Conservation (phyloP, 148 eudicot genomes). For the Pharnaceum exiguum region DNA sequence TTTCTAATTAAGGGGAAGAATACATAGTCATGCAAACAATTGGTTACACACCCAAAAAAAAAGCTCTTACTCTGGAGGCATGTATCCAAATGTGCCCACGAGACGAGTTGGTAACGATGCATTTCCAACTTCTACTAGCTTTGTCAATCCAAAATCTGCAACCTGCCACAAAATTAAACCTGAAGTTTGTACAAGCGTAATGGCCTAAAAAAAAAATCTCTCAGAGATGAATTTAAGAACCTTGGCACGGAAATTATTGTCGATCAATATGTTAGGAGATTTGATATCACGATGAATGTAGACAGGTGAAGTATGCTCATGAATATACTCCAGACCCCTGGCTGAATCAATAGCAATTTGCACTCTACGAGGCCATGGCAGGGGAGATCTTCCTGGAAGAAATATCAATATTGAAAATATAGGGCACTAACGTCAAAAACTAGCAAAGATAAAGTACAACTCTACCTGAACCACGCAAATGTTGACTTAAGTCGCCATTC, state of each 20-base stretch:
- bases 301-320: slow-evolving; percentile 90
- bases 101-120: slow-evolving; percentile 63
- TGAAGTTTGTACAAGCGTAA: background rate
- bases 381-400: slow-evolving; percentile 45
- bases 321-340: slow-evolving; percentile 95
- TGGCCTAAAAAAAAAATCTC: background rate
- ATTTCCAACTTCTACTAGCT: slow-evolving; percentile 72
- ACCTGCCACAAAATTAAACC: slow-evolving; percentile 42
- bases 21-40: no score
- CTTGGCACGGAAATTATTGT: slow-evolving; percentile 78
- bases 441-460: background rate
- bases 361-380: slow-evolving; percentile 80
- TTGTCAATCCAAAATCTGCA: slow-evolving; percentile 95
- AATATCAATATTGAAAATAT: background rate
- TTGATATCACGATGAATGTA: slow-evolving; percentile 95
- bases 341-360: slow-evolving; percentile 98
- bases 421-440: background rate
- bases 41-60: no score
- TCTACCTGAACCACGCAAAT: slow-evolving; percentile 69
- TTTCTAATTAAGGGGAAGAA: no score
- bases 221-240: slow-evolving; percentile 23
- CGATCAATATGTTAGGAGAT: slow-evolving; percentile 85
- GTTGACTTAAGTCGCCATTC: slow-evolving; percentile 76
- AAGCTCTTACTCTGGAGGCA: slow-evolving; percentile 99
- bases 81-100: slow-evolving; percentile 98